Base-by-base conservation (phyloP, 2,329 filamentous ascomycete species). In the Coleophoma eucalyptorum region DNA sequence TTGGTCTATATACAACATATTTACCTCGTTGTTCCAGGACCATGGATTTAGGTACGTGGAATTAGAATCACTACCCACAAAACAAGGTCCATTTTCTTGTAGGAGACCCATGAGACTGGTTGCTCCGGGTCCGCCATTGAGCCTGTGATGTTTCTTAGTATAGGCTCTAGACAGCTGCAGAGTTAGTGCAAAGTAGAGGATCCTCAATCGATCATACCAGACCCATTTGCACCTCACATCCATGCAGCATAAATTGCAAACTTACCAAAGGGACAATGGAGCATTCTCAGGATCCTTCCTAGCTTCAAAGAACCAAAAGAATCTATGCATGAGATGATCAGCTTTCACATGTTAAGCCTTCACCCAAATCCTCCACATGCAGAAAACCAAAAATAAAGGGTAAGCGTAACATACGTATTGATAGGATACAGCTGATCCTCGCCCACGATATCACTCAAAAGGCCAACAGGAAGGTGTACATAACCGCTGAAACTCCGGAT, bases 31-130 rank as follows among this genome's bases (percentile, higher is more conserved):
- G 60, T 86, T 81, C 82, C 81, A 86, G 12, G 80, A 79, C 77
- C 80, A 86, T 44, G 79, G 79, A 33, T 68, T 69, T 43, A 75
- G 58, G 47, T 73, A 55, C 40, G 74, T 67, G 51, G 69, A 67
- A 58, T 79, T 67, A 34, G 79, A 62, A 42, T 77, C 62, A 56
- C 45, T 31, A 10, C 43, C 35, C 3, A 54, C 40, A 21, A 52
- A 49, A 16, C 69, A 79, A 16, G 71, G 73, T 4, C 82, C 82
- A 26, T 75, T 70, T 56, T 82, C 81, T 11, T 71, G 68, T 57
- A 85, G 84, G 60, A 86, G 71, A 20, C 81, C 81, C 48, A 79
- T 73, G 69, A 86, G 73, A 51, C 79, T 83, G 58, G 78, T 82
- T 44, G 72, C 74, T 3, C 83, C 83, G 1, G 83, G 83, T 1